phyloP scores from a whole-genome alignment of 352 stramenopile species.

The Phytophthora constricta region DNA sequence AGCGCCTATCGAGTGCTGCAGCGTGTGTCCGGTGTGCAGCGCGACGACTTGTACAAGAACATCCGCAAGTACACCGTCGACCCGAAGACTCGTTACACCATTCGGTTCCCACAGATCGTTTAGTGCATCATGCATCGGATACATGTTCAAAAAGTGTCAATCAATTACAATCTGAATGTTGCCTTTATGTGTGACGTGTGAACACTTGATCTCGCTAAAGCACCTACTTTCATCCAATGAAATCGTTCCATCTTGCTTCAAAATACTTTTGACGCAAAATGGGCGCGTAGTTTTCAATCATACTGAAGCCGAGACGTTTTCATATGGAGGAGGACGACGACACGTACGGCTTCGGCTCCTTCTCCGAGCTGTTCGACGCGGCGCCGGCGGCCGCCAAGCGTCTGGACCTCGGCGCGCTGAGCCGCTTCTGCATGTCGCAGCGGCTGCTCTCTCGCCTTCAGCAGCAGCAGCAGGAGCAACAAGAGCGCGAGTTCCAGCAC shows the following conservation, averaged over 20 bases:
- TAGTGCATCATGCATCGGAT: no score
- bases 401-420: slow-evolving; percentile 47
- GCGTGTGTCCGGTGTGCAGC: slow-evolving; percentile 58
- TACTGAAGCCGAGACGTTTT: neutral
- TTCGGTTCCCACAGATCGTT: slow-evolving; percentile 23
- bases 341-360: slow-evolving; percentile 75
- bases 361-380: slow-evolving; percentile 58
- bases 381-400: slow-evolving; percentile 13
- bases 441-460: slow-evolving; percentile 47
- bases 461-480: slow-evolving; percentile 24
- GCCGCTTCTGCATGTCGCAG: slow-evolving; percentile 60
- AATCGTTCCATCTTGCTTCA: neutral
- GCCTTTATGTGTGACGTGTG: slow-evolving; percentile 2
- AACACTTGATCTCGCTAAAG: slow-evolving; percentile 3
- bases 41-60: slow-evolving; percentile 75
- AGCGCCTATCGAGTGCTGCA: slow-evolving; percentile 63
- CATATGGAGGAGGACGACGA: slow-evolving; percentile 70
- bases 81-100: slow-evolving; percentile 47
- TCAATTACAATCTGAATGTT: no score
- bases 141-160: no score
- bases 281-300: neutral
- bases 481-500: slow-evolving; percentile 45
- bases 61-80: slow-evolving; percentile 79
- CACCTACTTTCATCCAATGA: neutral
- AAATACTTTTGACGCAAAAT: neutral